Evolutionary conservation across 2,329 filamentous ascomycete genomes (phyloP).

Genomic region (Plenodomus biglobosus): DNA sequence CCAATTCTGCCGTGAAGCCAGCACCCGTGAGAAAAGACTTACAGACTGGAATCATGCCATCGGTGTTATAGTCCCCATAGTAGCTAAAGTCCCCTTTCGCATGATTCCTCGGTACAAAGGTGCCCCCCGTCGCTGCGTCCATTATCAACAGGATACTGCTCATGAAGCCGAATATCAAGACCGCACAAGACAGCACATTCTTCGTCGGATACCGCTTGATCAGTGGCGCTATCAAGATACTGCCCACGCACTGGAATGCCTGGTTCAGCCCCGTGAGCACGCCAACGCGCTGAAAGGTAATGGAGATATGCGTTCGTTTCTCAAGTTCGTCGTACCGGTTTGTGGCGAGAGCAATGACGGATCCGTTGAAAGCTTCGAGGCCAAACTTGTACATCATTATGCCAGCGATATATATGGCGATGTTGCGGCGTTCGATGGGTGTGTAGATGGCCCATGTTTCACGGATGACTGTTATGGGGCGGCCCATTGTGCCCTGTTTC

Average conservation of each 20-base stretch:
- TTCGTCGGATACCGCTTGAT: slow-evolving; percentile 54
- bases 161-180: slow-evolving; percentile 52
- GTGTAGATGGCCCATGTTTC: slow-evolving; percentile 43
- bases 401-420: slow-evolving; percentile 48
- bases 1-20: neutral
- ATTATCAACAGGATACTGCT: slow-evolving; percentile 53
- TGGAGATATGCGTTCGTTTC: slow-evolving; percentile 32
- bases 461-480: slow-evolving; percentile 25
- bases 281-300: slow-evolving; percentile 52
- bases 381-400: slow-evolving; percentile 59
- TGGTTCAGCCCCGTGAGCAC: slow-evolving; percentile 54
- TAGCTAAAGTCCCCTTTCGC: slow-evolving; percentile 47
- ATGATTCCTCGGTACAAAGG: slow-evolving; percentile 42
- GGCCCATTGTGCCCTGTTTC: slow-evolving; percentile 16
- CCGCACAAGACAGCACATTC: slow-evolving; percentile 49
- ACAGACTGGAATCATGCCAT: slow-evolving; percentile 55
- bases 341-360: slow-evolving; percentile 52
- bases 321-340: slow-evolving; percentile 55
- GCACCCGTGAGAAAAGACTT: slow-evolving; percentile 38
- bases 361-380: slow-evolving; percentile 55
- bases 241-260: slow-evolving; percentile 55
- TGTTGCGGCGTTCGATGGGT: slow-evolving; percentile 46
- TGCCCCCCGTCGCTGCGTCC: slow-evolving; percentile 53
- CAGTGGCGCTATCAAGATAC: slow-evolving; percentile 54
- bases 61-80: slow-evolving; percentile 53